Base-by-base conservation (phyloP, 352 stramenopile species). In the Achlya hypogyna region DNA sequence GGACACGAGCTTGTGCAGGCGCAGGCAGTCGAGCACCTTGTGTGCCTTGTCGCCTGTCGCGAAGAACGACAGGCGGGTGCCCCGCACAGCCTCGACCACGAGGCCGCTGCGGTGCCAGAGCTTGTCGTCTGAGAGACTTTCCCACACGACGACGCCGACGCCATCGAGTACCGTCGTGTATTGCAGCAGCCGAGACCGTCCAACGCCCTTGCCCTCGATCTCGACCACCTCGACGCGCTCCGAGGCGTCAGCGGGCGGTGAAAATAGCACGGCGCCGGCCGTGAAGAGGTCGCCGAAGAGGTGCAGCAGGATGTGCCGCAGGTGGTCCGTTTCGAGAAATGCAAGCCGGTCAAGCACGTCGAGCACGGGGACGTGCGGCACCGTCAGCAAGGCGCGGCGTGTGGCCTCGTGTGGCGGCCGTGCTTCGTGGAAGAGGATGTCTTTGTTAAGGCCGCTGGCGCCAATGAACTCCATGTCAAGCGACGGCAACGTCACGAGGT, bases 11-110 rank as follows among this genome's bases (percentile, higher is more conserved):
- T 56, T 56, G 31, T 56, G 38, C 49, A 56, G 8, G 2, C 49
- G 25, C 1, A 56, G 8, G 49, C 49, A 27, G 10, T 56, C 31
- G 49, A 56, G 49, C 31, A 38, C 25, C 8, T 56, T 31, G 8
- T 31, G 49, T 1, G n/a, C 12, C 31, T 3, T 56, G 10, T 3
- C 14, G 31, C 29, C 16, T 54, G 6, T 16, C 8, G 25, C 31
- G 25, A 56, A 56, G 35, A 65, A 56, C 18, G 59, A 65, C 10
- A 65, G 28, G 29, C 22, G 23, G 10, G 38, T 49, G 29, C 59
- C 34, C 28, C n/a, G 27, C 5, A 31, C 8, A 16, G 14, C 16
- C 28, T 56, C 49, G 31, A 56, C 8, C 2, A 56, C 49, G n/a
- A 38, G 25, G 25, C 49, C 49, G 25, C 25, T 22, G 10, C 25